Evolutionary conservation across 73 alveolate genomes (phyloP), one percentile per base, ranked within the genome.

Genomic region (Tetrahymena elliotti): DNA sequence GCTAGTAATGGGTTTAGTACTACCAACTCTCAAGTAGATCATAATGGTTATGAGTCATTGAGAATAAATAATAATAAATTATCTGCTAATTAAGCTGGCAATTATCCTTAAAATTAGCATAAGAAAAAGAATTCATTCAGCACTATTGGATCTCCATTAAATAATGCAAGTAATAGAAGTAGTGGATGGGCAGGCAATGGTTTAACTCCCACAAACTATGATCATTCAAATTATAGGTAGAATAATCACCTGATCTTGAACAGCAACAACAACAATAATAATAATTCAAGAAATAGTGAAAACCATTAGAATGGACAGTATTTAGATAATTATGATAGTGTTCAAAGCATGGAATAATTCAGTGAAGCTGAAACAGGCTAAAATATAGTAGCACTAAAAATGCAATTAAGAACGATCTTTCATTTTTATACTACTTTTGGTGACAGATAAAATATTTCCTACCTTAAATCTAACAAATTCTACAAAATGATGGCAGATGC

Each of bases 381-480:
- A 31, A 68, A 68, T 68, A 68, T 68, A 27, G 88, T 68, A 68
- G 88, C 88, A 68, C 6, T 68, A 10, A 68, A 68, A 31, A 68
- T 31, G 34, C 93, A 94, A 37, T 39, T 94, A 37, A 39, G 96
- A 94, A 84, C 93, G 12, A 94, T 94, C 15, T 94, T 94, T 36
- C 92, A 83, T 54, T 94, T 94, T 37, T 94, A 94, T 53, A 83
- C 93, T 13, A 33, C 92, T 68, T 94, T 94, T 94, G 96, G 96
- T 7, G 93, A 94, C 52, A 94, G 93, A 94, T 40, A 88, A 20
- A 94, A 84, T 13, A 94, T 94, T 4, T 27, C 83, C 27, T 94
- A 94, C 52, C 41, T 94, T 35, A 94, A 94, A 20, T 94, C 96
- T 37, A 94, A 93, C 38, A 94, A 94, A 84, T 94, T 94, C 38